Base-by-base conservation (phyloP, 129 eudicot species). In the Centaurea solstitialis region DNA sequence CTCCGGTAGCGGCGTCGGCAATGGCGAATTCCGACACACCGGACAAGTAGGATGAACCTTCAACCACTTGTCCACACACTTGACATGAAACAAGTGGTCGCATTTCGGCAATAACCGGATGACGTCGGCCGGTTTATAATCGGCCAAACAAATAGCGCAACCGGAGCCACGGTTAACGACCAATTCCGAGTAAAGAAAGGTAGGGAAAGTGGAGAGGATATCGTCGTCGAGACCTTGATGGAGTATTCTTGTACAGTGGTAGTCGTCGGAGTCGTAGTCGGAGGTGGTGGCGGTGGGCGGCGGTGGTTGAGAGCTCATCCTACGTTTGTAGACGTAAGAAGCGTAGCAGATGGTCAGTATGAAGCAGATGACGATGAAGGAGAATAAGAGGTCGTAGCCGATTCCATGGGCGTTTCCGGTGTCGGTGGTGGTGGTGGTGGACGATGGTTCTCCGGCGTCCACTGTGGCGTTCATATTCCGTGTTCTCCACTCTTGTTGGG, bases 21-120 rank as follows among this genome's bases (percentile, higher is more conserved):
- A n/a, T n/a, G n/a, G 85, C 76, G 85, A 74, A 4, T 75, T 81
- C 70, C 80, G 80, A 33, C 85, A 81, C 75, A 81, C 70, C 64
- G 85, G 85, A 53, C 85, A 81, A 6, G 85, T 75, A 66, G 85
- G 76, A 81, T 81, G 71, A 67, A 23, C 33, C 71, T 28, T 67
- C 71, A 67, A 67, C 71, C 71, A 67, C 71, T 67, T 22, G 23
- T 67, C 71, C 10, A 67, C 15, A 12, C 71, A 67, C 37, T 67
- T 67, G 2, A 22, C 4, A 28, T 67, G 71, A 67, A 21, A 67
- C 71, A 28, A 21, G n/a, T 67, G 71, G 15, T 33, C 71, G 37
- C 71, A 74, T 74, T 74, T 67, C 5, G 85, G 85, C 69, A 81
- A 66, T 64, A 81, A 65, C 71, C 85, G 17, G 5, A 81, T 4